phyloP scores from a whole-genome alignment of 805 yeast genomes.

The Barnettozyma sp. region DNA sequence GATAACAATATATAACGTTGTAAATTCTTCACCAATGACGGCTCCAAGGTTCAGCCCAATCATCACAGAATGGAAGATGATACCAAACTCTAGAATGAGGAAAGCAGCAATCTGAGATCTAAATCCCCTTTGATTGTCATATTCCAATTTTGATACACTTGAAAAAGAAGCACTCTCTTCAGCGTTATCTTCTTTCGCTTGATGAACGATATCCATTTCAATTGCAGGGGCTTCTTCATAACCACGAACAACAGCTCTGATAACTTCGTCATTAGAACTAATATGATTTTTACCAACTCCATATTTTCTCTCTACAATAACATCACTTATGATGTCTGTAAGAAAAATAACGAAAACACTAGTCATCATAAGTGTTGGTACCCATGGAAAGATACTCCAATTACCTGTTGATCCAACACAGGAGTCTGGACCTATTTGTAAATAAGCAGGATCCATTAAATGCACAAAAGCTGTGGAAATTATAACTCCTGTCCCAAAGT shows the following conservation, averaged over 20 bases:
- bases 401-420: constrained; percentile 67
- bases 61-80: constrained; percentile 76
- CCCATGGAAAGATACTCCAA: constrained; percentile 49
- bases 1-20: constrained; percentile 59
- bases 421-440: constrained; percentile 42
- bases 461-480: constrained; percentile 78
- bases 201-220: constrained; percentile 29
- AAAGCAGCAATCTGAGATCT: constrained; percentile 51
- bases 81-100: constrained; percentile 68
- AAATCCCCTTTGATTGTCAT: no score
- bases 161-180: constrained; percentile 21
- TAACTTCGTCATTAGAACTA: constrained; percentile 16
- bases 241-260: no score
- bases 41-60: constrained; percentile 75
- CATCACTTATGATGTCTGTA: constrained; percentile 41
- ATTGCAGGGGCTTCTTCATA: constrained; percentile 2
- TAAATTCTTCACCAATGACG: constrained; percentile 71
- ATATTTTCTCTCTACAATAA: constrained; percentile 31
- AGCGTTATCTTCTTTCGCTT: constrained; percentile 40
- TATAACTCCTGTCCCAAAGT: constrained; percentile 80
- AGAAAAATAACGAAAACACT: constrained; percentile 40
- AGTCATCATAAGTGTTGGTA: constrained; percentile 45
- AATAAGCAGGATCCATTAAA: constrained; percentile 61
- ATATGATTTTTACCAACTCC: constrained; percentile 19
- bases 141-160: constrained; percentile 43